phyloP scores from a whole-genome alignment of 1,139 yeast species.

The Fermentozyma sake region DNA sequence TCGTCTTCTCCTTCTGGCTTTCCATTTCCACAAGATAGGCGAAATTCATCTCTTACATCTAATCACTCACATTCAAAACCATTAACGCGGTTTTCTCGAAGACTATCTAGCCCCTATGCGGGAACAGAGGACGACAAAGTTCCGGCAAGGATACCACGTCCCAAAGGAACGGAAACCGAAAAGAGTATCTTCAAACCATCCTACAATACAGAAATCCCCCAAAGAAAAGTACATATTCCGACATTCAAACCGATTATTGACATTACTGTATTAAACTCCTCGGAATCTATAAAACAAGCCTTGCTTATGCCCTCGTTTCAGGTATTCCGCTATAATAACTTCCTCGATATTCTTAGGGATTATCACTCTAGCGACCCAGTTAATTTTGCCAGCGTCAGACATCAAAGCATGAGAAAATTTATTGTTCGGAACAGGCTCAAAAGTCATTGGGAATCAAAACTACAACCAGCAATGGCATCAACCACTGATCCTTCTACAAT shows the following conservation, averaged over 20 bases:
- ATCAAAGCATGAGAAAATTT: conserved; percentile 35
- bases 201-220: conserved; percentile 7
- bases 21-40: conserved; percentile 6
- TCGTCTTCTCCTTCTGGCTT: conserved; percentile 4
- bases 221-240: conserved; percentile 5
- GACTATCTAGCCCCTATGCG: too few species aligned
- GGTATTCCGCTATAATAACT: conserved; percentile 30
- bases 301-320: conserved; percentile 31
- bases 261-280: conserved; percentile 23
- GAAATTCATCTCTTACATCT: conserved; percentile 12
- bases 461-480: conserved; percentile 4
- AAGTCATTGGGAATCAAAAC: conserved; percentile 2
- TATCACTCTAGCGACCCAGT: conserved; percentile 37
- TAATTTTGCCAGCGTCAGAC: conserved; percentile 38
- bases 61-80: conserved; percentile 5
- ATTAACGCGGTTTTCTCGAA: too few species aligned
- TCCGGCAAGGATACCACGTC: too few species aligned
- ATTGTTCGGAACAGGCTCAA: conserved; percentile 14
- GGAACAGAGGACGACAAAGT: too few species aligned
- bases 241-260: conserved; percentile 21
- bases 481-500: too few species aligned
- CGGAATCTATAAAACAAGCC: conserved; percentile 16
- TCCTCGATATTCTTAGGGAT: conserved; percentile 28
- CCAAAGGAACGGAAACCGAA: too few species aligned
- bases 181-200: conserved; percentile 6